phyloP scores from a whole-genome alignment of 306 rosid species.

The Senna siamea region DNA sequence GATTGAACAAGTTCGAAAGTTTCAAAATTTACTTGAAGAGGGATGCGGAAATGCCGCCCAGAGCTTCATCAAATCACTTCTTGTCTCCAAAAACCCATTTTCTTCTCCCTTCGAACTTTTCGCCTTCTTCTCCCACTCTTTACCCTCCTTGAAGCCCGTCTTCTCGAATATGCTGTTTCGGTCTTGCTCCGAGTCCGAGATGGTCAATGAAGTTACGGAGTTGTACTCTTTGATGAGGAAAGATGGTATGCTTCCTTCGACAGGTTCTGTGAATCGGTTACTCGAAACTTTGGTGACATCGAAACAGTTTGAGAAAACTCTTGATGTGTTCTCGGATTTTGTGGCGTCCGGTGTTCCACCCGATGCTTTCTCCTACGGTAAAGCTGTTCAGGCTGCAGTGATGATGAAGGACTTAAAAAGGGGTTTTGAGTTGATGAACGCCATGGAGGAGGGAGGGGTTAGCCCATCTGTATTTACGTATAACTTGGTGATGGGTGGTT shows the following conservation, averaged over 20 bases:
- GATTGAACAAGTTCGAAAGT: conserved; percentile 51
- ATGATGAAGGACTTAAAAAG: conserved; percentile 57
- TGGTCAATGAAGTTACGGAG: conserved; percentile 48
- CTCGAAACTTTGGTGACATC: conserved; percentile 52
- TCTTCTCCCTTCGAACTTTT: conserved; percentile 62
- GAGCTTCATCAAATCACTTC: conserved; percentile 55
- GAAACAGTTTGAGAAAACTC: conserved; percentile 43
- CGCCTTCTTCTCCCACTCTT: conserved; percentile 47
- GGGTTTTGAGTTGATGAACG: conserved; percentile 47
- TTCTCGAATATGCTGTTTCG: conserved; percentile 57
- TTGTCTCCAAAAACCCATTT: conserved; percentile 47
- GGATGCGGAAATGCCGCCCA: conserved; percentile 47
- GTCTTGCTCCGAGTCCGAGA: conserved; percentile 52
- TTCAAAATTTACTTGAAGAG: conserved; percentile 53
- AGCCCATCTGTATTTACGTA: conserved; percentile 55
- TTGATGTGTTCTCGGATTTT: conserved; percentile 53
- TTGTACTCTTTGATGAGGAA: conserved; percentile 56
- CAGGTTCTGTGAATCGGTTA: conserved; percentile 47
- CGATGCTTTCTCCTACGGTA: conserved; percentile 52
- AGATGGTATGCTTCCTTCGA: conserved; percentile 55
- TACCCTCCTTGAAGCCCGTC: conserved; percentile 48
- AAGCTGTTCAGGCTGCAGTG: conserved; percentile 66
- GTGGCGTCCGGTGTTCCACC: conserved; percentile 57
- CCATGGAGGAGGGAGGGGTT: conserved; percentile 55
- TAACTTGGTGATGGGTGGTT: conserved; percentile 58